Percentiles rank a stretch among this genome's conserved stretches.
These are phyloP conservation scores for Paraconiothyrium brasiliense DNA, from an alignment of 2,329 filamentous ascomycete genomes.

Conservation along the genomic window DNA sequence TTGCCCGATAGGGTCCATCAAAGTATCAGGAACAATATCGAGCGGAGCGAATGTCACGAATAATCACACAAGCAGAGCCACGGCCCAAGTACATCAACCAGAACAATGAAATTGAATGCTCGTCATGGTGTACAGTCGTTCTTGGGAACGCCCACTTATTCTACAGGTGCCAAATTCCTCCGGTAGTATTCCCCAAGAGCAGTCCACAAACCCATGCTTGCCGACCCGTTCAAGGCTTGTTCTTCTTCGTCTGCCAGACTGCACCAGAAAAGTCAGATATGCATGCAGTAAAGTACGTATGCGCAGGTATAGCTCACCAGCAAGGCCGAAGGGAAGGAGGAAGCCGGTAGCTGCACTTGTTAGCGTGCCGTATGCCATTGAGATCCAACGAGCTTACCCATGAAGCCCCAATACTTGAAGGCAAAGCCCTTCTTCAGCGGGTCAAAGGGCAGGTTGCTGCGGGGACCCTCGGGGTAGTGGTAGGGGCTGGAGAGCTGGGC, in stretches of 20 bases:
- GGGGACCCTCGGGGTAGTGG: conserved; percentile 97
- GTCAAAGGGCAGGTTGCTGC: conserved; percentile 97
- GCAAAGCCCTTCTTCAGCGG: conserved; percentile 87
- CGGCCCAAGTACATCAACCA: conserved; percentile 25
- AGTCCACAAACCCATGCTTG: conserved; percentile 23
- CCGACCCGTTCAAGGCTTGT: conserved; percentile 49
- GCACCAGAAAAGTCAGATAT: conserved; percentile 35
- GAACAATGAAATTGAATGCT: conserved; percentile 49
- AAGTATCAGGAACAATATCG: neutral
- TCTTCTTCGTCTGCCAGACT: conserved; percentile 77
- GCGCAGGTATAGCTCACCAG: conserved; percentile 60
- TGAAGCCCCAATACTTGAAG: conserved; percentile 83
- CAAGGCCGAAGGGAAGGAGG: conserved; percentile 68
- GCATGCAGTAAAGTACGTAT: neutral
- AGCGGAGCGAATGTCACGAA: conserved; percentile 8
- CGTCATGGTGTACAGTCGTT: conserved; percentile 45
- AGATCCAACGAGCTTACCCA: conserved; percentile 61
- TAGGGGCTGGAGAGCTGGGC: conserved; percentile 87
- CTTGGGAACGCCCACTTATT: conserved; percentile 40
- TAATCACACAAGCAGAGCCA: conserved; percentile 9
- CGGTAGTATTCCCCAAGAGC: conserved; percentile 26
- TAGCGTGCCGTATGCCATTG: conserved; percentile 42
- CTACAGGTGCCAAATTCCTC: conserved; percentile 39
- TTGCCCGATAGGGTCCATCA: conserved; percentile 25
- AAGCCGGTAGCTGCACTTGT: conserved; percentile 65